Evolutionary conservation across 345 rosid species (phyloP), one percentile per base, ranked within the genome.

Genomic region (Lepidium didymum): DNA sequence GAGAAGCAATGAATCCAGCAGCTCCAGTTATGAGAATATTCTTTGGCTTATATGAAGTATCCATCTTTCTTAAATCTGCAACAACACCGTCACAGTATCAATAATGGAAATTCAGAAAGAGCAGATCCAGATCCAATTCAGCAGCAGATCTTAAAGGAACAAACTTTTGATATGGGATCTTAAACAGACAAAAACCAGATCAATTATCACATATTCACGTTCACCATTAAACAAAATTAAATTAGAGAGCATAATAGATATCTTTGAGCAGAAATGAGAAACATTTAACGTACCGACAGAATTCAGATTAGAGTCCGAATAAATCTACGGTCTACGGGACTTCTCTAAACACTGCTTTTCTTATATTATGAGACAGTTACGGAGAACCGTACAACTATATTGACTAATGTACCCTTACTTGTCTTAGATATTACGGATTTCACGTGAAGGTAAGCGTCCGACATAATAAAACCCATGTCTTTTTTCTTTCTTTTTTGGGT

Each of bases 11-110:
- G 69, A 86, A 86, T 35, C 90, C 90, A 25, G 90, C 86, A 33
- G 90, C 87, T 15, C 90, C 90, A 6, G 87, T 86, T 42, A 86
- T 78, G 27, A 86, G 84, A 75, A 86, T 86, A 70, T 74, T 80
- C 75, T 68, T 82, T 5, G 90, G 87, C 29, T 73, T 64, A 80
- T 81, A 81, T 1, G 81, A 38, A 19, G 73, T 75, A 31, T 13
- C 77, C 77, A 68, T 75, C 4, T 21, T 52, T 15, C 33, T 40
- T 7, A 56, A 14, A 59, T 58, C 74, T 75, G 60, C 69, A 68
- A 53, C 21, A 66, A 46, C 31, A 19, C 25, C 10, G 9, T 43
- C 31, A 53, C 47, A 54, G 13, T 27, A 50, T 56, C 23, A 56
- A 33, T 0, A 27, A 25, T 38, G 47, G 62, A n/a, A 46, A 47